phyloP scores from a whole-genome alignment of 805 yeast genomes.

The Candida chauliodis region DNA sequence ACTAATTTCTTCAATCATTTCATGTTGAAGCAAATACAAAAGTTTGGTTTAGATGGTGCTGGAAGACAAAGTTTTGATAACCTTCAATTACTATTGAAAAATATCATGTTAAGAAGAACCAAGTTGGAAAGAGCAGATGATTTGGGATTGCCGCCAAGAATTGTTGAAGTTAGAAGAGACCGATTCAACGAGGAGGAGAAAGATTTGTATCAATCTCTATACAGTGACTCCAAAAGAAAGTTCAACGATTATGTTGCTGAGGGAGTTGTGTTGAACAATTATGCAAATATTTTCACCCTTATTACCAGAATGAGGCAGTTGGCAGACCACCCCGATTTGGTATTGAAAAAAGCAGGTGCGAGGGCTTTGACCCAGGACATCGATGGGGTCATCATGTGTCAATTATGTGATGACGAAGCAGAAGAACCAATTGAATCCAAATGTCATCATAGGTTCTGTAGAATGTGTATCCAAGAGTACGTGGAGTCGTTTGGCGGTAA shows the following conservation, averaged over 20 bases:
- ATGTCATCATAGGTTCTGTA: conserved; percentile 91
- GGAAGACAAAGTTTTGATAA: conserved; percentile 76
- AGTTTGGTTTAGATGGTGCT: conserved; percentile 75
- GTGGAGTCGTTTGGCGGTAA: conserved; percentile 74
- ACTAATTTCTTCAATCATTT: conserved; percentile 94
- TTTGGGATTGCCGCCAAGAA: conserved; percentile 93
- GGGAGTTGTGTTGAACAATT: conserved; percentile 94
- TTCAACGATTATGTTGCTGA: conserved; percentile 92
- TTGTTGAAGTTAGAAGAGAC: conserved; percentile 85
- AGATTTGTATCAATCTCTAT: conserved; percentile 84
- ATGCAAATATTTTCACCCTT: conserved; percentile 93
- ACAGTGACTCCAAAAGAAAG: conserved; percentile 80
- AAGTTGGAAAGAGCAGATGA: conserved; percentile 97
- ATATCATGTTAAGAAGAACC: conserved; percentile 90
- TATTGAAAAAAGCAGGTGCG: conserved; percentile 62
- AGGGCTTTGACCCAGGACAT: conserved; percentile 34
- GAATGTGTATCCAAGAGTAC: conserved; percentile 89
- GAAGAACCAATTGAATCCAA: conserved; percentile 95
- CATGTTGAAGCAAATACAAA: conserved; percentile 89
- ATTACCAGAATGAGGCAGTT: conserved; percentile 97
- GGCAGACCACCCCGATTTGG: conserved; percentile 98
- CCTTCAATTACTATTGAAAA: conserved; percentile 68
- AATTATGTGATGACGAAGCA: conserved; percentile 94
- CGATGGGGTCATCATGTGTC: conserved; percentile 70
- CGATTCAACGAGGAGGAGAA: conserved; percentile 92